A percentile compares a stretch with the other conserved stretches of the same genome.
These are phyloP conservation scores for Phlebopus sp. DNA, from an alignment of 1,284 basidiomycete genomes.

Conservation along the genomic window DNA sequence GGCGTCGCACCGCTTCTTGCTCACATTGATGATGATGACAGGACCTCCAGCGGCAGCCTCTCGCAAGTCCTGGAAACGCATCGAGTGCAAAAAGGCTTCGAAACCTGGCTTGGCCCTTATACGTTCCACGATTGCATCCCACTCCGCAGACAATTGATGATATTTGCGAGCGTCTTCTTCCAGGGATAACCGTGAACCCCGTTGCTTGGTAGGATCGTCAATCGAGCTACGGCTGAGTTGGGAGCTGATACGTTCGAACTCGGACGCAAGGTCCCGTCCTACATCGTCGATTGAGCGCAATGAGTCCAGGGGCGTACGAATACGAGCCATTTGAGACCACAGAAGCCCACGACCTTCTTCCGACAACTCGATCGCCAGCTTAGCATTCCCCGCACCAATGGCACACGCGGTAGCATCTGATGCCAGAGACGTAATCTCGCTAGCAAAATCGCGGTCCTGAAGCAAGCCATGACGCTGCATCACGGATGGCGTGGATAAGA, in stretches of 20 bases:
- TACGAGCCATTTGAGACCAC: conserved; percentile 28
- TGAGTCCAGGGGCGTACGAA: conserved; percentile 20
- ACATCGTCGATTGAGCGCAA: conserved; percentile 14
- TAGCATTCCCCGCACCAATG: conserved; percentile 16
- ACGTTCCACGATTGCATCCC: conserved; percentile 19
- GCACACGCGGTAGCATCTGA: conserved; percentile 27
- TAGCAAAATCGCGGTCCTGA: not conserved
- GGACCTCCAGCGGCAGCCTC: conserved; percentile 33
- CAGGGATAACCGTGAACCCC: conserved; percentile 2
- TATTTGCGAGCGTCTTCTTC: conserved; percentile 20
- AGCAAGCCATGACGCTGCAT: conserved; percentile 14
- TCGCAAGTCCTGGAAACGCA: conserved; percentile 24
- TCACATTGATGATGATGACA: conserved; percentile 37
- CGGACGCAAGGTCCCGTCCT: conserved; percentile 20
- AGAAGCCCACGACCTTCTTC: conserved; percentile 29
- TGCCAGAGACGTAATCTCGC: conserved; percentile 13
- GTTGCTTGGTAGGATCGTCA: not conserved
- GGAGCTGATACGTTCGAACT: conserved; percentile 23
- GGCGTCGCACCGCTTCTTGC: conserved; percentile 27
- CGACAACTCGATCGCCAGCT: conserved; percentile 25
- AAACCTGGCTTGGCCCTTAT: conserved; percentile 29
- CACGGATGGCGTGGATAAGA: conserved; percentile 20
- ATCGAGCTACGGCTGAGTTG: conserved; percentile 13
- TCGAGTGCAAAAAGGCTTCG: conserved; percentile 24
- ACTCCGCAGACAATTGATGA: conserved; percentile 14